Evolutionary conservation across 352 stramenopile species (phyloP).

Genomic region (Phytopythium cucurbitacearum): DNA sequence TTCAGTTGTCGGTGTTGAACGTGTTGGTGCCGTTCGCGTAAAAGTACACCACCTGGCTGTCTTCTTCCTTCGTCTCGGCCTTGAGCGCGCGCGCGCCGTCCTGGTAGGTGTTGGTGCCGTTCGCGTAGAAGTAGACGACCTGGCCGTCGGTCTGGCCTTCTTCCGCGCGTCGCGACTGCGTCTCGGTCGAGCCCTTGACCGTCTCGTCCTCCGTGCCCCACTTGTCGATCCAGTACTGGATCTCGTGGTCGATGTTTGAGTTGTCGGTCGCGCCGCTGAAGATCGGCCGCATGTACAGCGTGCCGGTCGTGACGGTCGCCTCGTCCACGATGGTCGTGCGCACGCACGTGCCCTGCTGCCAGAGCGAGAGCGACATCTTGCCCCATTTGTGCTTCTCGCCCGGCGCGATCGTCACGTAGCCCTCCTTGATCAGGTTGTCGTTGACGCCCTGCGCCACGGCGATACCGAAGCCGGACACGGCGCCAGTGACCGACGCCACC

Average conservation of each 20-base stretch:
- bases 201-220: conserved; percentile 19
- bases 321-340: conserved; percentile 37
- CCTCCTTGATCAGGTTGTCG: conserved; percentile 25
- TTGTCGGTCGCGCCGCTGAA: conserved; percentile 41
- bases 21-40: conserved; percentile 10
- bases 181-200: neutral
- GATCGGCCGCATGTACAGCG: conserved; percentile 51
- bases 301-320: conserved; percentile 26
- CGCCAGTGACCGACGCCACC: conserved; percentile 15
- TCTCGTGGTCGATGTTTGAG: conserved; percentile 35
- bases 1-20: too few species aligned
- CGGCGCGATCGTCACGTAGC: conserved; percentile 23
- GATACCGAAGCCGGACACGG: conserved; percentile 27
- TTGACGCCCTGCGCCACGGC: conserved; percentile 27
- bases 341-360: conserved; percentile 39
- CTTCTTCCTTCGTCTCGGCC: neutral
- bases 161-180: conserved; percentile 1
- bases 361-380: conserved; percentile 40
- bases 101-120: conserved; percentile 2
- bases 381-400: conserved; percentile 26
- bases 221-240: conserved; percentile 48
- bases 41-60: conserved; percentile 10
- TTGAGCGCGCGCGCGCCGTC: neutral
- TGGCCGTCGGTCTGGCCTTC: conserved; percentile 5
- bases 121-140: conserved; percentile 14